Conservation (phyloP, 345 rosid species). For the Pistacia vera region DNA sequence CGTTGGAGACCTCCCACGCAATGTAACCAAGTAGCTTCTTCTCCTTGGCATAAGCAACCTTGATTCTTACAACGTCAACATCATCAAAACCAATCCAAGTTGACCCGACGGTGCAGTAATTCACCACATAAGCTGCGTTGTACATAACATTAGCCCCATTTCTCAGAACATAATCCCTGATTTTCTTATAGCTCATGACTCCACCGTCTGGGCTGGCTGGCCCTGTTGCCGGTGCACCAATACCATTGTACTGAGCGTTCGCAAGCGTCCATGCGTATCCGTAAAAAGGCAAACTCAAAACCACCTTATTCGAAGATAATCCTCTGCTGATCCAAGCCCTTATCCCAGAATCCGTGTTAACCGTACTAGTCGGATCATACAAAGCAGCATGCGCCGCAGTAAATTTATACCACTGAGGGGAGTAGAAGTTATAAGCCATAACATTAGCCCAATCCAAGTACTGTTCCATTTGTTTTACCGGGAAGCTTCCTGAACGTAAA, state of each 20-base stretch:
- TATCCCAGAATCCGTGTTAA: slow-evolving; percentile 18
- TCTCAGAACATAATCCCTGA: slow-evolving; percentile 21
- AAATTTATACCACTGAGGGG: slow-evolving; percentile 13
- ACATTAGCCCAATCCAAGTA: slow-evolving; percentile 33
- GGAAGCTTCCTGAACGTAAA: slow-evolving; percentile 7
- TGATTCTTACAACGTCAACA: background rate
- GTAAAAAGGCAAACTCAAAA: slow-evolving; percentile 23
- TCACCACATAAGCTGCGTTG: slow-evolving; percentile 38
- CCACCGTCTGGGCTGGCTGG: slow-evolving; percentile 12
- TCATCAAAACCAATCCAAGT: slow-evolving; percentile 52
- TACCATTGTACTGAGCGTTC: background rate
- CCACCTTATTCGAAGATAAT: slow-evolving; percentile 14
- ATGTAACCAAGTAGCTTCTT: too few relatives aligned
- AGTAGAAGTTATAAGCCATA: slow-evolving; percentile 4
- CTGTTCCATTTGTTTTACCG: slow-evolving; percentile 17
- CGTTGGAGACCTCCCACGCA: too few relatives aligned
- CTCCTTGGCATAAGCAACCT: too few relatives aligned
- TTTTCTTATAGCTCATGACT: slow-evolving; percentile 17
- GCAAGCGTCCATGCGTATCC: slow-evolving; percentile 12
- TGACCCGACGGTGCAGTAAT: slow-evolving; percentile 20
- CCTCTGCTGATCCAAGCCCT: slow-evolving; percentile 6
- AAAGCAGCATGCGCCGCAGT: slow-evolving; percentile 24
- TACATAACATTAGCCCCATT: slow-evolving; percentile 31
- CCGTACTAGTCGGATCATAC: slow-evolving; percentile 18
- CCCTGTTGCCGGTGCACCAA: slow-evolving; percentile 29